Percentiles rank a stretch among this genome's conserved stretches.
Conservation (phyloP, 495 filamentous ascomycete genomes). For the Daldinia bambusicola region DNA sequence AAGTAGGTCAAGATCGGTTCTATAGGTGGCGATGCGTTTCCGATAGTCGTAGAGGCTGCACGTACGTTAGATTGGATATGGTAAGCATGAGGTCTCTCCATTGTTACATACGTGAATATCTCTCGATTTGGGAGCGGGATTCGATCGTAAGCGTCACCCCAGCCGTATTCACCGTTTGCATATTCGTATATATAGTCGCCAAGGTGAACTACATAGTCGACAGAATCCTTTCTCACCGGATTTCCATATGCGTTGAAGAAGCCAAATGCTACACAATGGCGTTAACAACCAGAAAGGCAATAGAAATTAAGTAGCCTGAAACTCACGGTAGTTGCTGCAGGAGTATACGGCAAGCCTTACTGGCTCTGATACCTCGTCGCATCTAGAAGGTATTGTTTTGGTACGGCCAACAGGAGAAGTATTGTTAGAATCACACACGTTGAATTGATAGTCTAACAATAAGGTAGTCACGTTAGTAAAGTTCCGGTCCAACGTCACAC, state of each 20-base stretch:
- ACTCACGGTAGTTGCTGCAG: slow-evolving; percentile 62
- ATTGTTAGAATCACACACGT: slow-evolving; percentile 58
- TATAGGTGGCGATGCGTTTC: slow-evolving; percentile 67
- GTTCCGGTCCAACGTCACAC: neutral
- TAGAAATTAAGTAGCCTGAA: slow-evolving; percentile 18
- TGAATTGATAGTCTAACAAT: slow-evolving; percentile 58
- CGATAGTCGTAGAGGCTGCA: slow-evolving; percentile 67
- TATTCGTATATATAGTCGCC: slow-evolving; percentile 76
- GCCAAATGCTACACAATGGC: slow-evolving; percentile 55
- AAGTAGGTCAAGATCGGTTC: slow-evolving; percentile 67
- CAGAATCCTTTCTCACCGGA: slow-evolving; percentile 68
- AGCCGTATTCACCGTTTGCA: slow-evolving; percentile 64
- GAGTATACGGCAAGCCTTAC: slow-evolving; percentile 63
- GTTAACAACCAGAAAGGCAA: slow-evolving; percentile 36
- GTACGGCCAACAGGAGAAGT: slow-evolving; percentile 60
- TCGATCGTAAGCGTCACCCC: slow-evolving; percentile 61
- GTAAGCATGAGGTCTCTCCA: slow-evolving; percentile 22
- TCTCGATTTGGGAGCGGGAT: slow-evolving; percentile 65
- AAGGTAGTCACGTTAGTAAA: neutral
- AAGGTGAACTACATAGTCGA: slow-evolving; percentile 72
- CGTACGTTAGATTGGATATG: slow-evolving; percentile 3
- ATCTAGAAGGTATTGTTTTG: slow-evolving; percentile 60
- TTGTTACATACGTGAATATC: slow-evolving; percentile 52
- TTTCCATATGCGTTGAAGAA: slow-evolving; percentile 74
- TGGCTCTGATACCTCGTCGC: slow-evolving; percentile 50